A percentile compares a stretch with the other conserved stretches of the same genome.
These are phyloP conservation scores for Colletotrichum melonis DNA, from an alignment of 2,329 filamentous ascomycete species.

Conservation along the genomic window DNA sequence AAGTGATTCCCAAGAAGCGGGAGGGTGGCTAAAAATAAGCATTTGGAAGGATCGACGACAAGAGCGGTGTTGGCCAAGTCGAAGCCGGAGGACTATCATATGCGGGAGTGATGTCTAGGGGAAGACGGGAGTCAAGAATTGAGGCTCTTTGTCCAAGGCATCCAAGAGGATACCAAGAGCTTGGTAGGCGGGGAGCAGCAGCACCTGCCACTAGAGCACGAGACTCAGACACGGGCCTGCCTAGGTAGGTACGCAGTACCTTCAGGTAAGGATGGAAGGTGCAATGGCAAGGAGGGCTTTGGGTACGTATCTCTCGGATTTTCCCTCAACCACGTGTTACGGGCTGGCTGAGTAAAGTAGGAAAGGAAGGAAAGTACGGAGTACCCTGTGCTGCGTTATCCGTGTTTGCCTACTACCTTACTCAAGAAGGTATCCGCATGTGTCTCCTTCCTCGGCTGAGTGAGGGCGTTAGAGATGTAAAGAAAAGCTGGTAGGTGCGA, in stretches of 20 bases:
- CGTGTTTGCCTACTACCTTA: background rate
- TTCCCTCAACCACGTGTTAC: background rate
- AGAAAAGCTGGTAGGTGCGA: slow-evolving; percentile 18
- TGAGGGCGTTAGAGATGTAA: background rate
- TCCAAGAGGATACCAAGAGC: slow-evolving; percentile 22
- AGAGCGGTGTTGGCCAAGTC: background rate
- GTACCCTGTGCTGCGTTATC: background rate
- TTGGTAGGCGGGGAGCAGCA: background rate
- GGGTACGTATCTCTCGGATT: background rate
- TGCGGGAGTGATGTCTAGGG: slow-evolving; percentile 9
- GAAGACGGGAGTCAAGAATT: slow-evolving; percentile 21
- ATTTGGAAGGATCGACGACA: slow-evolving; percentile 18
- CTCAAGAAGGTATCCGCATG: no score
- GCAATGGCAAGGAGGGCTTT: background rate
- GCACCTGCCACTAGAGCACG: background rate
- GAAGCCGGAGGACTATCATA: slow-evolving; percentile 13
- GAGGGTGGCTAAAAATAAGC: slow-evolving; percentile 19
- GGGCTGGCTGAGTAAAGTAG: background rate
- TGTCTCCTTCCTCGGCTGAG: background rate
- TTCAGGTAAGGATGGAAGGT: no score
- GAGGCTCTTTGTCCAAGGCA: slow-evolving; percentile 23
- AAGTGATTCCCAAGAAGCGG: background rate
- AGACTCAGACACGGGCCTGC: background rate
- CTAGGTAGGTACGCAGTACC: no score
- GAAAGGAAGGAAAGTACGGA: background rate